A percentile compares a stretch with the other conserved stretches of the same genome.
Conservation (phyloP, 2,329 filamentous ascomycete genomes). For the Teratosphaeria nubilosa region DNA sequence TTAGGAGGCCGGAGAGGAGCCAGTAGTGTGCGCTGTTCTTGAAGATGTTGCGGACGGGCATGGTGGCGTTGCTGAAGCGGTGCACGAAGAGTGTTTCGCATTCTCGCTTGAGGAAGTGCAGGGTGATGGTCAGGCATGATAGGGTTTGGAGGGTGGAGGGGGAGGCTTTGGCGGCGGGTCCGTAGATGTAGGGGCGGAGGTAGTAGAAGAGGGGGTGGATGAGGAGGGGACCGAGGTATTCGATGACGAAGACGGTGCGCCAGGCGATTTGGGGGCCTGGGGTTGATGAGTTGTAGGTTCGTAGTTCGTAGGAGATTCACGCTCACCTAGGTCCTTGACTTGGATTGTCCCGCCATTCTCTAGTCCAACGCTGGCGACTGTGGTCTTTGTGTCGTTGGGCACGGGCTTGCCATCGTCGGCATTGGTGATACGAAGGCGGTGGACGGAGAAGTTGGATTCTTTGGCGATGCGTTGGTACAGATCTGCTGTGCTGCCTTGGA, state of each 20-base stretch:
- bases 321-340: constrained; percentile 84
- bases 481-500: constrained; percentile 42
- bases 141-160: constrained; percentile 61
- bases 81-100: constrained; percentile 89
- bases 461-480: constrained; percentile 49
- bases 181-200: constrained; percentile 64
- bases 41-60: constrained; percentile 84
- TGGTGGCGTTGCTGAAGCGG: constrained; percentile 88
- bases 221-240: constrained; percentile 85
- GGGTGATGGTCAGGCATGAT: constrained; percentile 59
- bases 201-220: constrained; percentile 68
- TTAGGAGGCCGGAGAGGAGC: constrained; percentile 67
- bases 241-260: constrained; percentile 88
- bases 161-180: constrained; percentile 29
- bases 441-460: constrained; percentile 44
- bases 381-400: constrained; percentile 43
- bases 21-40: constrained; percentile 96
- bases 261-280: constrained; percentile 80
- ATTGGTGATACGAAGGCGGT: constrained; percentile 55
- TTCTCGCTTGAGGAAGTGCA: constrained; percentile 93
- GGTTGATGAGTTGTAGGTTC: background rate
- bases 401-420: constrained; percentile 51
- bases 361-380: constrained; percentile 46
- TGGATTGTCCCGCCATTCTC: constrained; percentile 55
- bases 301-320: background rate